Base-by-base conservation (phyloP, 192 early-diverging fungal species). In the Allomyces arbusculus region DNA sequence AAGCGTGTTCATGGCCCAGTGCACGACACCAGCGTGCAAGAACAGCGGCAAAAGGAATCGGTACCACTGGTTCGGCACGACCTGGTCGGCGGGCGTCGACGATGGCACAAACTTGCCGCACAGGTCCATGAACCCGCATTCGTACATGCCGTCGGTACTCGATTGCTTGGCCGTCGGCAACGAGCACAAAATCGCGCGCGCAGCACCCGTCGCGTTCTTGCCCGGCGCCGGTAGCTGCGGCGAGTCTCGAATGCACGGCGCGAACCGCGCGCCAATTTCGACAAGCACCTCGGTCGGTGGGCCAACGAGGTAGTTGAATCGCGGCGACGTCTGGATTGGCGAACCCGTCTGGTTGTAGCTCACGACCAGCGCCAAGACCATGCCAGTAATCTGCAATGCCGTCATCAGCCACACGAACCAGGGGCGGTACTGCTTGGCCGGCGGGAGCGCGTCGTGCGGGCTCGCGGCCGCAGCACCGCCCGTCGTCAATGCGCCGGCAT, bases 281-380 rank as follows among this genome's bases (percentile, higher is more conserved):
- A 92, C 85, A 26, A 91, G 76, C 0, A 80, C 72, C 9, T 77
- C 77, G 3, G 79, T 44, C 3, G 75, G 66, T 11, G 90, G 90
- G 10, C 91, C 91, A 69, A 92, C 88, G 83, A 94, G 86, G 67
- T 78, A 80, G 67, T 92, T 92, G 67, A 87, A 80, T 10, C 20
- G 7, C 0, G 86, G 84, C 24, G 73, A 75, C 0, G 81, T 82
- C 65, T 86, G 70, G 45, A 92, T 87, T 22, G 81, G 33, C 14
- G 58, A 65, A 14, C 85, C 82, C 1, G 88, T 91, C 14, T 77
- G 55, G 43, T 81, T 66, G 19, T 78, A 65, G 67, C 86, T 89
- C 25, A 80, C 63, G 10, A 78, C 69, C 64, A 82, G 70, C 69
- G 78, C 76, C 66, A 73, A 76, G 22, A 83, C 70, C 43, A 85